Conservation (phyloP, 305 asterid genomes). For the Fraxinus sp. region DNA sequence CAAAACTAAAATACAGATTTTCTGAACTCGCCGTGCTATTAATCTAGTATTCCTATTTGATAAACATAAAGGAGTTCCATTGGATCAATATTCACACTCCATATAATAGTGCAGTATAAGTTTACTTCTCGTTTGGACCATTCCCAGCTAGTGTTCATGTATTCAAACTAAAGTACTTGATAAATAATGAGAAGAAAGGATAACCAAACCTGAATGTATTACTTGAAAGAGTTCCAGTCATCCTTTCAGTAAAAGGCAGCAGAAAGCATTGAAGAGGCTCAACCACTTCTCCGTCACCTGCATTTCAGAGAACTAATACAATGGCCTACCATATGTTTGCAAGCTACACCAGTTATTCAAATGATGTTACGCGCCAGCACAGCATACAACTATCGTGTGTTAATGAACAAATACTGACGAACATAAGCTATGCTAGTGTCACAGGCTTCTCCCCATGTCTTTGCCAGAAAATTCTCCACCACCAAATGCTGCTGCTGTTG, state of each 20-base stretch:
- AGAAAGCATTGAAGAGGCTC: constrained; percentile 16
- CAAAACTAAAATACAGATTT: neutral
- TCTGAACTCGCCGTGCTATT: neutral
- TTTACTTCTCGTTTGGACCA: neutral
- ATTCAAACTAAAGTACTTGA: neutral
- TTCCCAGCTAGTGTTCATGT: neutral
- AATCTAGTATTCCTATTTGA: neutral
- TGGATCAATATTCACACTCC: neutral
- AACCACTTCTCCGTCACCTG: constrained; percentile 5
- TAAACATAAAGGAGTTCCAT: neutral
- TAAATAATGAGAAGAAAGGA: neutral
- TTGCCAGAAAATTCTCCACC: constrained; percentile 46
- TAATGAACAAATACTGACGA: neutral
- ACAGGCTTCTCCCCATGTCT: constrained; percentile 34
- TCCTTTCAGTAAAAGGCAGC: neutral
- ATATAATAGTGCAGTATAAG: neutral
- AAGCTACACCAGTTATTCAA: neutral
- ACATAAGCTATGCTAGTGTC: neutral
- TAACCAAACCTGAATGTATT: neutral
- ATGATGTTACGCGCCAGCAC: neutral
- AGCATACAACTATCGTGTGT: neutral
- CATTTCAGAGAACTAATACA: neutral
- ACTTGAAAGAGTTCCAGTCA: neutral
- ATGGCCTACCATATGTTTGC: neutral
- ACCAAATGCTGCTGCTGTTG: constrained; percentile 40